Evolutionary conservation across 345 rosid genomes (phyloP), one percentile per base, ranked within the genome.

Genomic region (Kandelia obovata): DNA sequence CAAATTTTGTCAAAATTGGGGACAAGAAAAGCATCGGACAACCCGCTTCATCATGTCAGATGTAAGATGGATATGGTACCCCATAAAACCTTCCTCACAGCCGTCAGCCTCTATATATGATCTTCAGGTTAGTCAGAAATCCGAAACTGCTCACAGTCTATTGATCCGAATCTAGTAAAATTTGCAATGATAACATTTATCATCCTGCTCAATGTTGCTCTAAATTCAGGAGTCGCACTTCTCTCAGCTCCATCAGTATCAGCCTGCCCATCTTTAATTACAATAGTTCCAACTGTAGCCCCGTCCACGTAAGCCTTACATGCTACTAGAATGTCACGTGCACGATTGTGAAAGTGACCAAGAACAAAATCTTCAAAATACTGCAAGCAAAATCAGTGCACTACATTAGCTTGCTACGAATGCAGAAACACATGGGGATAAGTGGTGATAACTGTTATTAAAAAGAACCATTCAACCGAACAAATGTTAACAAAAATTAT

Each of bases 281-380:
- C 17, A 34, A 71, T 71, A 52, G 71, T 64, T 20, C 84, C 87
- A 51, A 83, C 81, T 5, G n/a, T 55, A 47, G 81, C 78, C 60
- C 87, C 89, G 31, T 76, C 76, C 34, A 37, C 27, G 55, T 86
- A 86, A 47, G 85, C 87, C 73, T 63, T 64, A 57, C 87, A 83
- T 28, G 89, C 84, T 15, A 53, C 69, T 47, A 86, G 74, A 72
- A 86, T 83, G 68, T 74, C 74, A 49, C 3, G 69, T 4, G 82
- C 85, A 13, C 66, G 69, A 55, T 26, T 61, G 13, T 78, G 79
- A 35, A 86, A 86, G 75, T 86, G 87, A 5, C 79, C 77, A 19
- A 53, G 55, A 49, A 81, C 85, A 46, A 78, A 73, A 55, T 70
- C 86, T 70, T 83, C 86, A 61, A 86, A 83, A 68, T 83, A 72